Percentiles rank a stretch among this genome's conserved stretches.
phyloP scores from a whole-genome alignment of 805 yeast genomes.

The Candida broadrunensis region DNA sequence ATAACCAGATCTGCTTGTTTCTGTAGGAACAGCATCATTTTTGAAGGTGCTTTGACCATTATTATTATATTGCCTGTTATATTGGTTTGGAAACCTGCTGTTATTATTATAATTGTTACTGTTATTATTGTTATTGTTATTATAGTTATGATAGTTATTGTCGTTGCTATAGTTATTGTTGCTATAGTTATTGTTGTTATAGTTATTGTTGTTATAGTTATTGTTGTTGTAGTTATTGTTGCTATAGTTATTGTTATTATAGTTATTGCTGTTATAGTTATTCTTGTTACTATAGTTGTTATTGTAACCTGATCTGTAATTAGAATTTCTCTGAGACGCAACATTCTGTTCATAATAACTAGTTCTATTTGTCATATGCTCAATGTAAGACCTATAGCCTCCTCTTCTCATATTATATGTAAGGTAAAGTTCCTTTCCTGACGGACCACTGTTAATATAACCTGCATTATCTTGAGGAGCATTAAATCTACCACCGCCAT shows the following conservation, averaged over 20 bases:
- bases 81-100: background rate
- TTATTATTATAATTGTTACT: background rate
- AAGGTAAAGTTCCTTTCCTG: constrained; percentile 29
- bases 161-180: constrained; percentile 3
- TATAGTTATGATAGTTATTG: constrained; percentile 2
- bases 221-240: constrained; percentile 4
- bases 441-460: constrained; percentile 40
- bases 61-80: background rate
- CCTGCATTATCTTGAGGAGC: constrained; percentile 28
- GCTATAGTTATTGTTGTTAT: constrained; percentile 2
- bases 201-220: background rate
- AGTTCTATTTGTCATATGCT: constrained; percentile 14
- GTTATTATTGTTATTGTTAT: background rate
- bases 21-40: background rate
- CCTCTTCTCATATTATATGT: constrained; percentile 34
- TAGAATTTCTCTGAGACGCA: constrained; percentile 7
- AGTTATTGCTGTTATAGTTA: constrained; percentile 6
- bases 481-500: constrained; percentile 31
- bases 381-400: constrained; percentile 30
- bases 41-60: background rate
- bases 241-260: constrained; percentile 3
- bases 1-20: constrained; percentile 8
- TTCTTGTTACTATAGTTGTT: constrained; percentile 8
- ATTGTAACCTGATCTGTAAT: constrained; percentile 11
- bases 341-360: constrained; percentile 7